Base-by-base conservation (phyloP, 176 grass and related monocot species). In the Aegilops bicornis region DNA sequence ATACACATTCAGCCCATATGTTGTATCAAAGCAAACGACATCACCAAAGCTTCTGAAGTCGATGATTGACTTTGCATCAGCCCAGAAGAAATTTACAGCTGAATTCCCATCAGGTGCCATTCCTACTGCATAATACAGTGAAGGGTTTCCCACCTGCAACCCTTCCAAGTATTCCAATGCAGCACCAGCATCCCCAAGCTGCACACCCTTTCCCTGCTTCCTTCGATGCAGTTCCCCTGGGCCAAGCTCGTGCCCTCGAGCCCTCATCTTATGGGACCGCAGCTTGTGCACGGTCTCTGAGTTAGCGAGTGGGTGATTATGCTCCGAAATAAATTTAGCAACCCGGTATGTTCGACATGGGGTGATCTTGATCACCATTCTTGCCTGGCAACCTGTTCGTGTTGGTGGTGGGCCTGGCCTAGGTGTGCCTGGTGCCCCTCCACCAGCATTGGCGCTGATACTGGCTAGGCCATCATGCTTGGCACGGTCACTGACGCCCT, bases 41-140 rank as follows among this genome's bases (percentile, higher is more conserved):
- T 98, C 95, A 69, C 90, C 90, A 79, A 98, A 98, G 86, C 85
- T 91, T 81, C 79, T 90, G 75, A 85, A 95, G 80, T 98, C 95
- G 11, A 92, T 89, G 36, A 90, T 82, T 70, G 93, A 98, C 78
- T 98, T 93, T 15, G 91, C 82, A 83, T 98, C 95, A 78, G 95
- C 85, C 95, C 93, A 98, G 84, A 98, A 98, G 87, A 98, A 93
- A 84, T 93, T 95, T 23, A 42, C 78, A 79, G 84, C 81, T 16
- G 84, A 86, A 39, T 87, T 93, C 36, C 88, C 86, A 88, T 89
- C 80, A 75, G 85, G 86, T 7, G 79, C 87, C 72, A 90, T 77
- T 56, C 91, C 88, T 59, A 91, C 84, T 15, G 89, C 86, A 83
- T 93, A 95, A 79, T 91, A 91, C 23, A 95, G 67, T 9, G 91